These are phyloP conservation scores for Penicillium ucsense DNA, from an alignment of 495 filamentous ascomycete genomes.

Conservation along the genomic window DNA sequence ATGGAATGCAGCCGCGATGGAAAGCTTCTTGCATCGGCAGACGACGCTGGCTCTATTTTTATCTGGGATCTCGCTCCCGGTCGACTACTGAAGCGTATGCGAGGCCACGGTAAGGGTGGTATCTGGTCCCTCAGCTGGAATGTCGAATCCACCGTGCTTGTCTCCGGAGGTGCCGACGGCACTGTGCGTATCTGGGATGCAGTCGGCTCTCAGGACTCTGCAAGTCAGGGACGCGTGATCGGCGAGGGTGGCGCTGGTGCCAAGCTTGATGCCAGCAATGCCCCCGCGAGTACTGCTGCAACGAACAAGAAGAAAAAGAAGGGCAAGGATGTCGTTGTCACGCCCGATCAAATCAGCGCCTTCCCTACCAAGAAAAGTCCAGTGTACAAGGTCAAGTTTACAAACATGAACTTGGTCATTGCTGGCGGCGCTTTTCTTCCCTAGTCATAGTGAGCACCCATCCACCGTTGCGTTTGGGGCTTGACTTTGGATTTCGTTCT, in stretches of 20 bases:
- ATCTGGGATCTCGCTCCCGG: slow-evolving; percentile 87
- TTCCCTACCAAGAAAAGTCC: slow-evolving; percentile 95
- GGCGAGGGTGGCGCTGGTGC: slow-evolving; percentile 44
- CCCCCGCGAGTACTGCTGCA: slow-evolving; percentile 29
- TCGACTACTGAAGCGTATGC: slow-evolving; percentile 77
- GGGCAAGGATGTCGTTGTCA: slow-evolving; percentile 81
- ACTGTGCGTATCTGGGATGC: slow-evolving; percentile 93
- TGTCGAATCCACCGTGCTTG: slow-evolving; percentile 77
- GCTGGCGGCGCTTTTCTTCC: slow-evolving; percentile 79
- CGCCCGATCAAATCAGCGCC: slow-evolving; percentile 82
- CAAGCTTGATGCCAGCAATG: slow-evolving; percentile 39
- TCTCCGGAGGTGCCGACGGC: slow-evolving; percentile 83
- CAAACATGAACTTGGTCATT: slow-evolving; percentile 82
- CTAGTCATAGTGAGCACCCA: slow-evolving; percentile 5
- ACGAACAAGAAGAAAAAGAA: slow-evolving; percentile 55
- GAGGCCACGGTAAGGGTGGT: slow-evolving; percentile 86
- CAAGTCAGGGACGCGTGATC: slow-evolving; percentile 46
- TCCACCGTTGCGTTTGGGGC: background rate
- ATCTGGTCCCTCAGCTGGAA: slow-evolving; percentile 90
- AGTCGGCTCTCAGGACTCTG: slow-evolving; percentile 46
- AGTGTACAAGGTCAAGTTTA: slow-evolving; percentile 88
- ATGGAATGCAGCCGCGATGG: slow-evolving; percentile 80
- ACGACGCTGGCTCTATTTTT: slow-evolving; percentile 74
- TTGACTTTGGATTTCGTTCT: background rate
- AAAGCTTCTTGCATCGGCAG: slow-evolving; percentile 78